Conservation (phyloP, 106 monocot species). For the Iris macrosiphon region DNA sequence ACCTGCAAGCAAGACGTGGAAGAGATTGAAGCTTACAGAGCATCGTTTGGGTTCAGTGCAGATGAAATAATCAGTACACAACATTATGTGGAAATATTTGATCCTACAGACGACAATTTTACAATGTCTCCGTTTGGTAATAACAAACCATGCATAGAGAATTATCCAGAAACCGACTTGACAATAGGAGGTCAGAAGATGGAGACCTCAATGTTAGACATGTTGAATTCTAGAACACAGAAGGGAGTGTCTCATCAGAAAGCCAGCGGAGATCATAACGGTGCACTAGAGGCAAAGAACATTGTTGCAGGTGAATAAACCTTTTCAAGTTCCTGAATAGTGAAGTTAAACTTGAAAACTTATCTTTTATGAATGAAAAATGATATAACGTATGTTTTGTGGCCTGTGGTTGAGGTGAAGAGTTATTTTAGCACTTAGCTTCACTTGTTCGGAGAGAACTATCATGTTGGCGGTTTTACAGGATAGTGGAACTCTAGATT, state of each 20-base stretch:
- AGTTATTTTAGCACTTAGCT: too few species aligned
- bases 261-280: slow-evolving; percentile 5
- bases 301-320: neutral
- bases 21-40: slow-evolving; percentile 95
- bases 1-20: slow-evolving; percentile 70
- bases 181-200: slow-evolving; percentile 21
- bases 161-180: slow-evolving; percentile 21
- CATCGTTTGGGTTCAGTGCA: slow-evolving; percentile 98
- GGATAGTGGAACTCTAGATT: too few species aligned
- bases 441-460: too few species aligned
- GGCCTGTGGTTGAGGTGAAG: too few species aligned
- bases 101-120: slow-evolving; percentile 69
- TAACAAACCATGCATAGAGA: slow-evolving; percentile 20
- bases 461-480: too few species aligned
- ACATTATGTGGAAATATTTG: slow-evolving; percentile 63
- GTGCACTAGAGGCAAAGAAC: neutral
- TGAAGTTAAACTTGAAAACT: neutral
- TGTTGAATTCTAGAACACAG: neutral
- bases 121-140: slow-evolving; percentile 58
- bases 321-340: neutral
- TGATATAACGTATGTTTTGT: neutral
- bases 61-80: slow-evolving; percentile 76
- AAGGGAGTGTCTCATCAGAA: slow-evolving; percentile 3
- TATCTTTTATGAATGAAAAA: neutral
- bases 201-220: neutral